These are phyloP conservation scores for Penicillium sp. DNA, from an alignment of 2,329 filamentous ascomycete species.

Conservation along the genomic window DNA sequence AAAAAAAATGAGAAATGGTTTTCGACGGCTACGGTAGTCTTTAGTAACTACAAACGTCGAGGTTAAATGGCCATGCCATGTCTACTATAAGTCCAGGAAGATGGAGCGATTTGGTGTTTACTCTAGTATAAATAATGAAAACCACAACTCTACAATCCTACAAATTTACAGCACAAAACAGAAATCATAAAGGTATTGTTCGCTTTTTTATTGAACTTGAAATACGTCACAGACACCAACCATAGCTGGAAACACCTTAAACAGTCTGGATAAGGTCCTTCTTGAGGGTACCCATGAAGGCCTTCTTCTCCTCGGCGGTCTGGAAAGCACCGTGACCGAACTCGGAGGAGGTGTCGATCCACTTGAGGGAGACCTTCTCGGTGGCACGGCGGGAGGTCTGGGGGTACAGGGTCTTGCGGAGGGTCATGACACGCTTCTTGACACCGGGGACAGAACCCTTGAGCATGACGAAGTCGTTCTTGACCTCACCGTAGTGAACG, in stretches of 20 bases:
- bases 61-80: neutral
- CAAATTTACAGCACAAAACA: conserved; percentile 1
- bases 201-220: conserved; percentile 50
- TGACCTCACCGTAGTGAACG: conserved; percentile 98
- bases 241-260: conserved; percentile 54
- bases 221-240: conserved; percentile 47
- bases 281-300: conserved; percentile 98
- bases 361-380: conserved; percentile 99
- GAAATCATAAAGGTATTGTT: conserved; percentile 35
- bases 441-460: conserved; percentile 98
- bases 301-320: conserved; percentile 96
- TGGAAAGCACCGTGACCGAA: conserved; percentile 99
- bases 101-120: neutral
- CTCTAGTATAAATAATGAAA: neutral
- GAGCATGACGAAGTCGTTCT: conserved; percentile 98
- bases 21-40: neutral
- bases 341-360: conserved; percentile 99
- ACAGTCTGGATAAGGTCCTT: conserved; percentile 76
- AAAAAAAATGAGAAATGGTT: neutral
- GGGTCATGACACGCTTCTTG: conserved; percentile 99
- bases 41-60: neutral
- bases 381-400: conserved; percentile 95
- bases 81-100: neutral
- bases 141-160: neutral
- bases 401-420: conserved; percentile 97